Evolutionary conservation across 1,284 basidiomycete genomes (phyloP), one percentile per base, ranked within the genome.

Genomic region (Puccinia novopanici): DNA sequence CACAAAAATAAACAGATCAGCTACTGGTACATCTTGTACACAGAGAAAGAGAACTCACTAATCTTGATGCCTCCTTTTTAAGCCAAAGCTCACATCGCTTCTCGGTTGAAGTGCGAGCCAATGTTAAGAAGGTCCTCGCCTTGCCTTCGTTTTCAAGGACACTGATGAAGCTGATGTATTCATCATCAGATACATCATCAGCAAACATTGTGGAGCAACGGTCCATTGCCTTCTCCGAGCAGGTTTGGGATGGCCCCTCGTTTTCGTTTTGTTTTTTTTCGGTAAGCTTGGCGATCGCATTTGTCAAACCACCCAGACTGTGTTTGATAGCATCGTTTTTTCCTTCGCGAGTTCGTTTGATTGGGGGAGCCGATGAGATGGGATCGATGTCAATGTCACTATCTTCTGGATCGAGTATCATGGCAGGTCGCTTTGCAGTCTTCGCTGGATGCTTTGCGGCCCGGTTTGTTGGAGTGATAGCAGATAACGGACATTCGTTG

Each of bases 271-370:
- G 34, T 61, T 27, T 30, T 30, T 61, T 61, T 27, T 61, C 24
- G 24, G 15, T 30, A 8, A 61, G 57, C 24, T 61, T 61, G 17
- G 17, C 57, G 30, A 61, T 61, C 30, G 57, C 57, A 61, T 8
- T 30, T 5, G 57, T 61, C 3, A 61, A 24, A 13, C 57, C 57
- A 4, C 57, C 57, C 17, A 61, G 57, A 27, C 57, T 30, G 5
- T 61, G n/a, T 22, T 61, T 61, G 19, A 61, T 61, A 27, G 15
- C 57, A 10, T 61, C 57, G 19, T 61, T 61, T 30, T 61, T 61
- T 61, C 57, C 57, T 61, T 61, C 13, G 4, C 34, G 57, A 15
- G 57, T 30, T 27, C 34, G 57, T 61, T 61, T 61, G 5, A 4
- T 37, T 30, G 15, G 57, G 6, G 15, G 57, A 27, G 57, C 57